These are phyloP conservation scores for Phyllosticta paracitricarpa DNA, from an alignment of 2,329 filamentous ascomycete species.

Conservation along the genomic window DNA sequence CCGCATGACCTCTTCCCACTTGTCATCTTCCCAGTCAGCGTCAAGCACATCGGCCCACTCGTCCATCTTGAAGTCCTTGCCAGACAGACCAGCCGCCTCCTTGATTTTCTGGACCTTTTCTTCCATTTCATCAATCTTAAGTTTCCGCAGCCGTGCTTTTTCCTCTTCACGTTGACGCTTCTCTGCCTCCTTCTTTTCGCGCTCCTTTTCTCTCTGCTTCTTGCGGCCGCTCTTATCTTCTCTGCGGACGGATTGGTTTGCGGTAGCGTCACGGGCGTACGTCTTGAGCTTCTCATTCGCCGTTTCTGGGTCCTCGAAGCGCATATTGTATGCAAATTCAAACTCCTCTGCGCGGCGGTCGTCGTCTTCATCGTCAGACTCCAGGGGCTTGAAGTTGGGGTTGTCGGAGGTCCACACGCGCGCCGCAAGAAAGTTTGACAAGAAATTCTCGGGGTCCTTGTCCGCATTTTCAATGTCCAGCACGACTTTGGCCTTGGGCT, in stretches of 20 bases:
- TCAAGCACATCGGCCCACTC: slow-evolving; percentile 81
- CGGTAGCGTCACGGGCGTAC: slow-evolving; percentile 78
- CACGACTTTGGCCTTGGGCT: slow-evolving; percentile 31
- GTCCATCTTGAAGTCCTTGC: slow-evolving; percentile 57
- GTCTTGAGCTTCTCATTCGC: slow-evolving; percentile 81
- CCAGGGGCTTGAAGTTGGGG: slow-evolving; percentile 67
- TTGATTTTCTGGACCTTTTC: slow-evolving; percentile 80
- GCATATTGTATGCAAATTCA: slow-evolving; percentile 88
- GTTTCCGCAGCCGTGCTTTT: slow-evolving; percentile 69
- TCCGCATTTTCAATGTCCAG: slow-evolving; percentile 63
- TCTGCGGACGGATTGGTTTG: slow-evolving; percentile 72
- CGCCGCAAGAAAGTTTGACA: slow-evolving; percentile 92
- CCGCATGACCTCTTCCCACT: slow-evolving; percentile 86
- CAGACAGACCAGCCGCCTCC: slow-evolving; percentile 70
- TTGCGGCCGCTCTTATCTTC: slow-evolving; percentile 71
- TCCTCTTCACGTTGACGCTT: slow-evolving; percentile 69
- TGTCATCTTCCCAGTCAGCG: slow-evolving; percentile 76
- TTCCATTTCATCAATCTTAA: slow-evolving; percentile 87
- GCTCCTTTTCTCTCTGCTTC: slow-evolving; percentile 68
- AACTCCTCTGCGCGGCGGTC: slow-evolving; percentile 66
- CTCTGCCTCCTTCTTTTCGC: slow-evolving; percentile 66
- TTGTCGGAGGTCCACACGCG: slow-evolving; percentile 72
- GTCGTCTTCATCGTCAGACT: slow-evolving; percentile 76
- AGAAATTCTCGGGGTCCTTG: slow-evolving; percentile 78
- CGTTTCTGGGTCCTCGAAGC: slow-evolving; percentile 85